phyloP scores from a whole-genome alignment of 352 stramenopile species.

The Globisporangium emineosum region DNA sequence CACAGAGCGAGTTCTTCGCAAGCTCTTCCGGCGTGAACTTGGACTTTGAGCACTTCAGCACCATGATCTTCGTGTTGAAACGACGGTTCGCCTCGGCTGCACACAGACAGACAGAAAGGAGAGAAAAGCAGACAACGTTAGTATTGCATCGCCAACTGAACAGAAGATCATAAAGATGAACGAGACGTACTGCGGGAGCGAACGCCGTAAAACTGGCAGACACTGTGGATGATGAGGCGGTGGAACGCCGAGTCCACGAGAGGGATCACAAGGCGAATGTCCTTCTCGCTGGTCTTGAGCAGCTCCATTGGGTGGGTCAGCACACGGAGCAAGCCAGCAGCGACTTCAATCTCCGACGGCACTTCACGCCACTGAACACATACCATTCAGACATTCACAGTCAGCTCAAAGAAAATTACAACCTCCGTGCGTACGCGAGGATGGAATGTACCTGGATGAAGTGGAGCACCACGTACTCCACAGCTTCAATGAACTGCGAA shows the following conservation, averaged over 20 bases:
- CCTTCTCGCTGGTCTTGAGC: slow-evolving; percentile 50
- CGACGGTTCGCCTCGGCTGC: slow-evolving; percentile 63
- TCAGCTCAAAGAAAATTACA: not conserved
- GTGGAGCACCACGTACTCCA: slow-evolving; percentile 76
- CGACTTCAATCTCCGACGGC: slow-evolving; percentile 69
- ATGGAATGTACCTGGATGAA: slow-evolving; percentile 61
- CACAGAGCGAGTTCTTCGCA: slow-evolving; percentile 59
- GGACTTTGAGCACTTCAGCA: slow-evolving; percentile 59
- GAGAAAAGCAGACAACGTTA: not conserved
- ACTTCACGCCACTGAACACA: slow-evolving; percentile 65
- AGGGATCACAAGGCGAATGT: slow-evolving; percentile 67
- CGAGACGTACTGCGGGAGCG: slow-evolving; percentile 74
- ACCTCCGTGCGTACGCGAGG: not conserved
- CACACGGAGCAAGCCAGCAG: slow-evolving; percentile 47
- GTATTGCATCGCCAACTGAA: not conserved
- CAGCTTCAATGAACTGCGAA: slow-evolving; percentile 68
- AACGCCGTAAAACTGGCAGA: slow-evolving; percentile 87
- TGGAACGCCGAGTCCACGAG: slow-evolving; percentile 84
- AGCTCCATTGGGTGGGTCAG: slow-evolving; percentile 68
- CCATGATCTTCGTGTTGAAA: slow-evolving; percentile 82
- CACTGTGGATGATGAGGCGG: slow-evolving; percentile 81
- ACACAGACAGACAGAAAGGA: not conserved
- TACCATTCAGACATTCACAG: not conserved
- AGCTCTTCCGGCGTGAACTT: slow-evolving; percentile 49
- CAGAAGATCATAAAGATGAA: not conserved